Conservation (phyloP, 805 yeast species). For the Candida xiaguanensis region DNA sequence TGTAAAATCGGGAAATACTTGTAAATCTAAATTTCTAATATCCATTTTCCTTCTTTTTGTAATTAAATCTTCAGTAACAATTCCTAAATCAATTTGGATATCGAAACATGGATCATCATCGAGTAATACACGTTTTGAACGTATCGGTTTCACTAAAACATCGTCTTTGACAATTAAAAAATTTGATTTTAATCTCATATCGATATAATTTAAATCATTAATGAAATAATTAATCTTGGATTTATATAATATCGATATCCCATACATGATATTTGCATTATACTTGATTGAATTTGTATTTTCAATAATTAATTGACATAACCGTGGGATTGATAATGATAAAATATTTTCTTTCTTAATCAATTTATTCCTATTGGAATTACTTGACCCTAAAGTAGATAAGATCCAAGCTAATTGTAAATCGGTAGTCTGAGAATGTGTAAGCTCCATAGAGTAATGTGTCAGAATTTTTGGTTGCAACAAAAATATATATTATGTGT, state of each 20-base stretch:
- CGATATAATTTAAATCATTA: slow-evolving; percentile 20
- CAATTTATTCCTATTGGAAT: slow-evolving; percentile 17
- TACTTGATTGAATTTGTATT: slow-evolving; percentile 21
- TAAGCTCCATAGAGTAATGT: not conserved
- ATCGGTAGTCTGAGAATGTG: slow-evolving; percentile 1
- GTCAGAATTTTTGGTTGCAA: slow-evolving; percentile 7
- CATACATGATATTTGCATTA: slow-evolving; percentile 44
- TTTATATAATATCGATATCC: slow-evolving; percentile 45
- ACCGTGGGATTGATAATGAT: slow-evolving; percentile 37
- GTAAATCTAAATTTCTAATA: slow-evolving; percentile 13
- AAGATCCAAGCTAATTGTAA: slow-evolving; percentile 32
- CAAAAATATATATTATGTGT: too few relatives aligned
- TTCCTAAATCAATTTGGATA: slow-evolving; percentile 21
- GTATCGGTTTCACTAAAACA: not conserved
- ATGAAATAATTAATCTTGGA: slow-evolving; percentile 47
- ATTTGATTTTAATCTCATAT: slow-evolving; percentile 4
- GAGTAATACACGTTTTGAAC: slow-evolving; percentile 9
- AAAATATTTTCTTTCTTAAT: slow-evolving; percentile 27
- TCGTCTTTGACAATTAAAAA: not conserved
- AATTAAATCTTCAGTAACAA: slow-evolving; percentile 8
- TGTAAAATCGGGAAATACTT: slow-evolving; percentile 11
- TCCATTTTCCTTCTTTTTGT: slow-evolving; percentile 14
- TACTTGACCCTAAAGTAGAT: slow-evolving; percentile 39
- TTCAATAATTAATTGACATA: slow-evolving; percentile 24
- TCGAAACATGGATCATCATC: slow-evolving; percentile 25